Conservation (phyloP, 768 basidiomycete genomes). For the Podaxis pistillaris region DNA sequence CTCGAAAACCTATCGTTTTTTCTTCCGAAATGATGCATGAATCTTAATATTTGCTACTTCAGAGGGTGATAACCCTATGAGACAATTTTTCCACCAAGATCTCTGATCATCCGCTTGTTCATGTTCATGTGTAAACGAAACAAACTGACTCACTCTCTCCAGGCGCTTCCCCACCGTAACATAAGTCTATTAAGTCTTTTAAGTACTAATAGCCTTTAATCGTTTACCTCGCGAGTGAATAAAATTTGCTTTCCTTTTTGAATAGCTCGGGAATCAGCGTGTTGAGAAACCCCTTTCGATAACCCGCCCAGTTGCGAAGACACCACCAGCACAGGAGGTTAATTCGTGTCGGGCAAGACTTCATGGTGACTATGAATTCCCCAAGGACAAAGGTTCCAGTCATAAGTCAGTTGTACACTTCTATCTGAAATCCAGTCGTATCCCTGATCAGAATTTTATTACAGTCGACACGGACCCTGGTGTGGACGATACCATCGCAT, state of each 20-base stretch:
- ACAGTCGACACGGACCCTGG: conserved; percentile 87
- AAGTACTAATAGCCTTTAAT: background rate
- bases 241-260: conserved; percentile 1
- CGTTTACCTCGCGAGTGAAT: background rate
- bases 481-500: conserved; percentile 77
- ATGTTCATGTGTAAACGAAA: background rate
- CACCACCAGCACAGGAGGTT: no score
- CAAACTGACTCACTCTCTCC: background rate
- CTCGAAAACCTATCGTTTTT: background rate
- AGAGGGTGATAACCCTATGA: conserved; percentile 67
- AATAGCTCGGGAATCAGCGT: background rate
- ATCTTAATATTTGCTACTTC: conserved; percentile 86
- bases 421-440: background rate
- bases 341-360: background rate
- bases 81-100: conserved; percentile 75
- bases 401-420: conserved; percentile 52
- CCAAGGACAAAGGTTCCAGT: conserved; percentile 44
- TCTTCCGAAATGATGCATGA: conserved; percentile 34
- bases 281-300: background rate
- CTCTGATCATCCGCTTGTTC: conserved; percentile 50
- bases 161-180: background rate
- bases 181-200: background rate
- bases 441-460: background rate
- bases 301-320: background rate
- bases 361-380: background rate